Conservation (phyloP, 176 grass and related monocot genomes). For the Puya raimondii region DNA sequence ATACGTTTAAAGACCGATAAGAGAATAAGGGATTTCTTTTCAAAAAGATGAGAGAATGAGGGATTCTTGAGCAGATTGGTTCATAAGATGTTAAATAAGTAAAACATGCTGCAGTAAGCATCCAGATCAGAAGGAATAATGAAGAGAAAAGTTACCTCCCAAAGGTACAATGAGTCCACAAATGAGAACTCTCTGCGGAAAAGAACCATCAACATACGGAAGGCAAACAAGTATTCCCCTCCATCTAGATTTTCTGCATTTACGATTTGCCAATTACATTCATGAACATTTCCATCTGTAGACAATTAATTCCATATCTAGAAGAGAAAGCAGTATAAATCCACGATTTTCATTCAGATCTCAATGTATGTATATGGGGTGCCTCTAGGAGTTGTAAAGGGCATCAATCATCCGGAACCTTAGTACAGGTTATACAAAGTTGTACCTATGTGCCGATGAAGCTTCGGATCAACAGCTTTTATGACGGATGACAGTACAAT, state of each 20-base stretch:
- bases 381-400: no score
- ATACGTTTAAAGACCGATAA: neutral
- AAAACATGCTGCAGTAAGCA: no score
- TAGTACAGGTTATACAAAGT: constrained; percentile 9
- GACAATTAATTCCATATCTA: neutral
- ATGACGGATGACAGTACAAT: constrained; percentile 60
- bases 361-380: neutral
- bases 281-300: neutral
- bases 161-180: constrained; percentile 88
- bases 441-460: constrained; percentile 90
- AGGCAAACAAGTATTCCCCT: constrained; percentile 93
- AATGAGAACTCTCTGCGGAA: constrained; percentile 96
- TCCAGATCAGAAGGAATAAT: neutral
- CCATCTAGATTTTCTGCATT: constrained; percentile 85
- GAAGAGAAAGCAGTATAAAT: neutral
- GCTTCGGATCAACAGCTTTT: constrained; percentile 81
- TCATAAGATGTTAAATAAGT: no score
- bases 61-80: no score
- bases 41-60: no score
- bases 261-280: constrained; percentile 16
- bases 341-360: neutral
- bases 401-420: neutral
- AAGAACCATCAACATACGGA: constrained; percentile 95
- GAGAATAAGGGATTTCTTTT: neutral
- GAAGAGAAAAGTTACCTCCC: constrained; percentile 54